Percentiles rank a stretch among this genome's conserved stretches.
Evolutionary conservation across 306 rosid genomes (phyloP).

Genomic region (Gillenia trifoliata): DNA sequence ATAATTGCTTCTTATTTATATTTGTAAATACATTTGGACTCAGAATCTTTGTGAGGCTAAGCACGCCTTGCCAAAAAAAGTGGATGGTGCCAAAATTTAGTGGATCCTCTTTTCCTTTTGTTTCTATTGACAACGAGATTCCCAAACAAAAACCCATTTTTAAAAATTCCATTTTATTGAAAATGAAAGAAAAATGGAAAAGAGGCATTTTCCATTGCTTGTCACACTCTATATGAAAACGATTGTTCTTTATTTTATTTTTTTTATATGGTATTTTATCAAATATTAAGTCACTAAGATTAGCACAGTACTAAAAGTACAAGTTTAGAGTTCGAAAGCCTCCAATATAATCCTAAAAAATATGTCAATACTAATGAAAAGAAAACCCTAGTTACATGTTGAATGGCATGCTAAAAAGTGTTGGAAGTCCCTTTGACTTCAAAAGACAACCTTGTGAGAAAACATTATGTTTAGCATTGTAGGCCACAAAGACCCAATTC

Average conservation of each 20-base stretch:
- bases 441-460: neutral
- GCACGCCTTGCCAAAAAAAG: slow-evolving; percentile 12
- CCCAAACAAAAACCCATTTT: neutral
- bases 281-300: no score
- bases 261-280: neutral
- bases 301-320: no score
- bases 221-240: no score
- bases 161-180: neutral
- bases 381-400: neutral
- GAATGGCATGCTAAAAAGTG: neutral
- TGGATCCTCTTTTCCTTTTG: slow-evolving; percentile 19
- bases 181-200: neutral
- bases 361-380: no score
- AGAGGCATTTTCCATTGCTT: no score
- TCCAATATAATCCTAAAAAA: no score
- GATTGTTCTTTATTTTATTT: neutral
- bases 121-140: slow-evolving; percentile 7
- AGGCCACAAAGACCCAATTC: slow-evolving; percentile 9
- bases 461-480: neutral
- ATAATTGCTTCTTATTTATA: neutral
- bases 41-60: slow-evolving; percentile 25
- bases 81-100: slow-evolving; percentile 14
- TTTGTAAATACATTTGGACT: neutral
- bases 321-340: no score
- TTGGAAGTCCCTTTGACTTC: neutral